Conservation (phyloP, 169 alveolate species). For the Cryptosporidium xiaoi region DNA sequence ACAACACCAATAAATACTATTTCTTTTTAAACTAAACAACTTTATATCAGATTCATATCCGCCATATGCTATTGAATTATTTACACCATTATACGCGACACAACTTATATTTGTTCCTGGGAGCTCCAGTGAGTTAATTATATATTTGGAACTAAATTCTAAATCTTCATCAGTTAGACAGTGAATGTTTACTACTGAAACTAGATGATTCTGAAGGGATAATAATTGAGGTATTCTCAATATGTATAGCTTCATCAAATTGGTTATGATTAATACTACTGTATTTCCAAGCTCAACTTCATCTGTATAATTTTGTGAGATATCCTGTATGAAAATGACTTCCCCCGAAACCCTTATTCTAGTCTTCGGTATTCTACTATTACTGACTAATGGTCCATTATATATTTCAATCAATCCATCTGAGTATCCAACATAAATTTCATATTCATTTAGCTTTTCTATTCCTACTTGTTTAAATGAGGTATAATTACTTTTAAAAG, state of each 20-base stretch:
- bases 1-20: constrained; percentile 23
- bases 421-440: constrained; percentile 29
- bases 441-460: neutral
- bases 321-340: constrained; percentile 42
- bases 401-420: constrained; percentile 19
- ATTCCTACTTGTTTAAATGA: neutral
- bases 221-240: neutral
- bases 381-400: neutral
- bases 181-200: too few species aligned
- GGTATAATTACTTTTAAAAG: neutral
- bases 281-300: constrained; percentile 24
- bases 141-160: neutral
- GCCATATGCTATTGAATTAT: constrained; percentile 61
- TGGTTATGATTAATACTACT: constrained; percentile 5
- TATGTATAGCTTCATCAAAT: constrained; percentile 3
- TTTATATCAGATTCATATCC: constrained; percentile 62
- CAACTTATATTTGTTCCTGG: constrained; percentile 42
- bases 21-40: constrained; percentile 3
- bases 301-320: constrained; percentile 24
- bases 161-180: neutral
- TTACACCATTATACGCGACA: constrained; percentile 20
- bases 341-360: constrained; percentile 18
- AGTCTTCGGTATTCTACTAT: constrained; percentile 4
- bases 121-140: neutral
- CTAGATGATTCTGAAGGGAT: neutral